A percentile compares a stretch with the other conserved stretches of the same genome.
Evolutionary conservation across 2,329 filamentous ascomycete genomes (phyloP).

Genomic region (Dryadomyces quercus-mongolicae): DNA sequence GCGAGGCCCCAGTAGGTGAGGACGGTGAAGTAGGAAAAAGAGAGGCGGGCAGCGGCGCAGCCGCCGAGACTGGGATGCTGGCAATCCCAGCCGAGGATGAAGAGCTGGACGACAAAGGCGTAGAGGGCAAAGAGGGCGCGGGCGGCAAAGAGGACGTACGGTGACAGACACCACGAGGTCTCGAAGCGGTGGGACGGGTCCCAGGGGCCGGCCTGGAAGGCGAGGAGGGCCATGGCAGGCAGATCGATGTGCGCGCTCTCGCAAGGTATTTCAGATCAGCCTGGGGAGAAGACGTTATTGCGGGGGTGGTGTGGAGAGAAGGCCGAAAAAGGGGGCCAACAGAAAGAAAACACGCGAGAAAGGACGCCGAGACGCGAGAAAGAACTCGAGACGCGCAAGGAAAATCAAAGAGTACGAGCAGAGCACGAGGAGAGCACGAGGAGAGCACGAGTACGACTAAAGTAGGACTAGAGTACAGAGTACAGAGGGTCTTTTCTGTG

Average conservation of each 20-base stretch:
- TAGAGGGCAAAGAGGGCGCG: constrained; percentile 52
- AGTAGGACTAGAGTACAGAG: no score
- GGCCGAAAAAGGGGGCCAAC: not conserved
- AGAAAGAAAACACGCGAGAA: no score
- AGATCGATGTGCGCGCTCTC: not conserved
- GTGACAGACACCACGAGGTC: constrained; percentile 71
- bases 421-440: no score
- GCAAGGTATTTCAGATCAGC: not conserved
- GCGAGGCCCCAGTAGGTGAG: constrained; percentile 72
- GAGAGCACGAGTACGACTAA: no score
- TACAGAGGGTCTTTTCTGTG: no score
- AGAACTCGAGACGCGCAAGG: no score
- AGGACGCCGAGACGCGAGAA: no score
- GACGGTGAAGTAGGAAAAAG: constrained; percentile 74
- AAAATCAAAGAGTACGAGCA: no score
- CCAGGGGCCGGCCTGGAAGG: constrained; percentile 22
- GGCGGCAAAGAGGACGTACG: constrained; percentile 45
- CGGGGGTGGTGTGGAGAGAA: not conserved
- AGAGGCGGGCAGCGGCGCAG: constrained; percentile 33
- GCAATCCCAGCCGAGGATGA: constrained; percentile 55
- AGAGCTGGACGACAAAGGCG: constrained; percentile 56
- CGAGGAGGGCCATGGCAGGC: not conserved
- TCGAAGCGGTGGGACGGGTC: constrained; percentile 55
- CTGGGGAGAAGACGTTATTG: not conserved
- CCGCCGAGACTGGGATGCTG: constrained; percentile 31